Percentiles rank a stretch among this genome's conserved stretches.
Conservation (phyloP, 148 eudicot genomes). For the Hydrangea macrophylla region DNA sequence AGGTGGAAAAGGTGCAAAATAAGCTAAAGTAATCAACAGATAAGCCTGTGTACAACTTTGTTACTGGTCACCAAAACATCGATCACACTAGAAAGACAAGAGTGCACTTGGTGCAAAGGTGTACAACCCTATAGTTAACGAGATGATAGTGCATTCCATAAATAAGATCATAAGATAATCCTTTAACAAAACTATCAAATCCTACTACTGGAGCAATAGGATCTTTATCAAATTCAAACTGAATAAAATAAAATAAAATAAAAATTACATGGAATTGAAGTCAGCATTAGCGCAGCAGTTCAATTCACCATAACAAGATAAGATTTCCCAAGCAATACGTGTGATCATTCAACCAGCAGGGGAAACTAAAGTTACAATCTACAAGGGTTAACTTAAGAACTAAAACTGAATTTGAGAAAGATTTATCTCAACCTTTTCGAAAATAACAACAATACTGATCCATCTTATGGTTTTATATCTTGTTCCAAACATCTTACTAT, state of each 20-base stretch:
- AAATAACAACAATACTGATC: no score
- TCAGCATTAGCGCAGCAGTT: background rate
- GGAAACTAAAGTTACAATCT: background rate
- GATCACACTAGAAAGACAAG: background rate
- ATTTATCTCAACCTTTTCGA: no score
- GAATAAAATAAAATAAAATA: no score
- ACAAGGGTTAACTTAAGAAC: background rate
- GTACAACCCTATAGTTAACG: background rate
- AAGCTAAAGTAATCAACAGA: background rate
- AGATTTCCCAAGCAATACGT: background rate
- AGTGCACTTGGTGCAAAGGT: background rate
- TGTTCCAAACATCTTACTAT: no score
- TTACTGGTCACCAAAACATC: no score
- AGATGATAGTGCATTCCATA: background rate
- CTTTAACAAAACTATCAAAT: background rate
- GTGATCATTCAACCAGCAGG: background rate
- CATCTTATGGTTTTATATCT: no score
- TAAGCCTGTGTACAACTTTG: background rate
- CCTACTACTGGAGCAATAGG: background rate
- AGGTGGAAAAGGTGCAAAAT: background rate
- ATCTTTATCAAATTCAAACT: background rate
- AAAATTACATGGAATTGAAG: background rate
- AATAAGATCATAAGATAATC: background rate
- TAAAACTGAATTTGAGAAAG: no score
- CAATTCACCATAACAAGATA: no score